phyloP scores from a whole-genome alignment of 179 eudicot species.

The Actinidia chinensis region DNA sequence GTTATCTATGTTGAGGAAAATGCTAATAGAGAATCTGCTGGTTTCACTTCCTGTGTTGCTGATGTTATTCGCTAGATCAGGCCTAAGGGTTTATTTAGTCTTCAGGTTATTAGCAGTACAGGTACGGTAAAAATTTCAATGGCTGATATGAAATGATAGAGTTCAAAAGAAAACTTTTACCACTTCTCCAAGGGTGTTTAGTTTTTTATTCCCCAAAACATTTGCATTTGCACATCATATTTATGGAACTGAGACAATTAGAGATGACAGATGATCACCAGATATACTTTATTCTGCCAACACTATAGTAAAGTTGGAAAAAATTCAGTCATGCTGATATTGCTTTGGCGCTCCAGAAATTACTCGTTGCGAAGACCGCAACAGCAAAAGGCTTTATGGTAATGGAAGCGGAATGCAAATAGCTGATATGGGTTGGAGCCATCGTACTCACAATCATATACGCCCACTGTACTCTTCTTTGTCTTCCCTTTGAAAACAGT shows the following conservation, averaged over 20 bases:
- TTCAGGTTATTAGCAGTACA: too few species aligned
- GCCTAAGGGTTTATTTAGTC: too few species aligned
- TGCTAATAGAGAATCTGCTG: too few species aligned
- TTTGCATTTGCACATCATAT: background rate
- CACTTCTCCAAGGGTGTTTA: background rate
- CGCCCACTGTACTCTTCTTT: constrained; percentile 31
- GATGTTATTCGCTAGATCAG: too few species aligned
- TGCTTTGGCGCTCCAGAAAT: constrained; percentile 8
- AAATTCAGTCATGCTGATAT: background rate
- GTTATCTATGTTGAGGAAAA: too few species aligned
- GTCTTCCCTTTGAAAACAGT: background rate
- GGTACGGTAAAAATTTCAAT: too few species aligned
- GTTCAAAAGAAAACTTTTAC: background rate
- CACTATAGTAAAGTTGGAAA: background rate
- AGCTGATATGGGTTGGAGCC: constrained; percentile 42
- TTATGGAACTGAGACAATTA: background rate
- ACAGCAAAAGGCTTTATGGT: constrained; percentile 41
- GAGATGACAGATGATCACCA: background rate
- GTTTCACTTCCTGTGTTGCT: too few species aligned
- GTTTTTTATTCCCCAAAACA: background rate
- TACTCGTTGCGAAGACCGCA: constrained; percentile 35
- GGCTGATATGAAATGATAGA: background rate
- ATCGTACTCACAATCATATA: constrained; percentile 35
- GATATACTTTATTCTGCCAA: background rate
- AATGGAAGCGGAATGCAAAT: constrained; percentile 46